Evolutionary conservation across 106 monocot species (phyloP).

Genomic region (Iris macrosiphon): DNA sequence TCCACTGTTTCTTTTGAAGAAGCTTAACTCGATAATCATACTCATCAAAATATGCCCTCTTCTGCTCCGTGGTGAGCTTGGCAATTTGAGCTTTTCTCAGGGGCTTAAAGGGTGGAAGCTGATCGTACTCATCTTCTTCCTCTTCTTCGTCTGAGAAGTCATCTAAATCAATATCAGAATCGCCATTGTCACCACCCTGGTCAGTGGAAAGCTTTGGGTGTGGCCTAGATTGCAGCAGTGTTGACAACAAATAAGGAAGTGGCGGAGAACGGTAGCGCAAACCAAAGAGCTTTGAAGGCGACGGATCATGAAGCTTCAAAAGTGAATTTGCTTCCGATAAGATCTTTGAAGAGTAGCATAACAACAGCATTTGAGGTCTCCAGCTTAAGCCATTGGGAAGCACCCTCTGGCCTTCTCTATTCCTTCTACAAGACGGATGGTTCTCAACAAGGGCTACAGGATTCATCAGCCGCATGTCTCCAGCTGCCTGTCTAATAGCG

Average conservation of each 20-base stretch:
- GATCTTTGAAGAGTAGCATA: constrained; percentile 95
- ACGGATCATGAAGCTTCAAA: constrained; percentile 76
- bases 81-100: constrained; percentile 68
- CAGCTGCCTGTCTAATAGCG: constrained; percentile 69
- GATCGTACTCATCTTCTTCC: constrained; percentile 85
- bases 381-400: constrained; percentile 85
- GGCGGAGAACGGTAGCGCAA: constrained; percentile 83
- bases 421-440: constrained; percentile 82
- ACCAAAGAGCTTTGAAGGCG: constrained; percentile 69
- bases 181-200: constrained; percentile 49
- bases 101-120: constrained; percentile 87
- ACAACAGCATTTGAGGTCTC: constrained; percentile 77
- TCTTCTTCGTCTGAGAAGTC: constrained; percentile 68
- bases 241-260: constrained; percentile 83
- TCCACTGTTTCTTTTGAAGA: constrained; percentile 93
- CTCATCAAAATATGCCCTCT: constrained; percentile 77
- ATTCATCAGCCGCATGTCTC: constrained; percentile 91
- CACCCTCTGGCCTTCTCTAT: constrained; percentile 62
- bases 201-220: constrained; percentile 78
- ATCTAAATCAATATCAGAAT: constrained; percentile 77
- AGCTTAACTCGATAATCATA: constrained; percentile 92
- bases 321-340: constrained; percentile 81
- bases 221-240: constrained; percentile 68
- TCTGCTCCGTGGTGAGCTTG: constrained; percentile 77
- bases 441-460: constrained; percentile 91